Percentiles rank a stretch among this genome's conserved stretches.
These are phyloP conservation scores for Tephrocybe rancida DNA, from an alignment of 768 basidiomycete genomes.

Conservation along the genomic window DNA sequence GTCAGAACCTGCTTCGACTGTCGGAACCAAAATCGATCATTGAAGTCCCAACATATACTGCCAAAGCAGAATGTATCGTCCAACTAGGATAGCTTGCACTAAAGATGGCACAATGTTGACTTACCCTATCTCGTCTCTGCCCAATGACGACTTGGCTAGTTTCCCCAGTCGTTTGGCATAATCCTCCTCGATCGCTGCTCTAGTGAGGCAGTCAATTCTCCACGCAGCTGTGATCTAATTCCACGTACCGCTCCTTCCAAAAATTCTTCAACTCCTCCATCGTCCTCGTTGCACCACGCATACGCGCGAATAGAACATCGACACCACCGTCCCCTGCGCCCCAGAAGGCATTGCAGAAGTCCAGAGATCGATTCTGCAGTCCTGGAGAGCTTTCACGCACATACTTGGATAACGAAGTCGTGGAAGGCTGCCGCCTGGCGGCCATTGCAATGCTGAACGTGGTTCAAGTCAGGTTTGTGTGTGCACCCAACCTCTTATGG, in stretches of 20 bases:
- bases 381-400: slow-evolving; percentile 58
- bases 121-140: slow-evolving; percentile 93
- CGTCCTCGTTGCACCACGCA: slow-evolving; percentile 83
- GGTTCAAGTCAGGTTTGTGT: slow-evolving; percentile 3
- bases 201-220: slow-evolving; percentile 30
- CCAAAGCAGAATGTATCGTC: neutral
- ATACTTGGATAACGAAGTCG: slow-evolving; percentile 76
- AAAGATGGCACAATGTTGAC: slow-evolving; percentile 28
- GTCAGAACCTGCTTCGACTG: slow-evolving; percentile 3
- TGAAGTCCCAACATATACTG: neutral
- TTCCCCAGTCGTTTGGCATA: slow-evolving; percentile 86
- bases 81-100: neutral
- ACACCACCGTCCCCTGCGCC: slow-evolving; percentile 84
- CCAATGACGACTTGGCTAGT: slow-evolving; percentile 74
- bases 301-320: slow-evolving; percentile 87
- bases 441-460: slow-evolving; percentile 45
- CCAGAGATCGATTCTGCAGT: slow-evolving; percentile 54
- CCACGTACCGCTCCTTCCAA: slow-evolving; percentile 90
- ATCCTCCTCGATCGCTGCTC: slow-evolving; percentile 91
- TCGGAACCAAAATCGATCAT: slow-evolving; percentile 6
- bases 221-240: slow-evolving; percentile 1
- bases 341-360: slow-evolving; percentile 99
- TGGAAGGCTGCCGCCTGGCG: slow-evolving; percentile 79
- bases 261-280: slow-evolving; percentile 86
- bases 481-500: neutral